Conservation (phyloP, 352 stramenopile species). For the Phytophthora capsici region DNA sequence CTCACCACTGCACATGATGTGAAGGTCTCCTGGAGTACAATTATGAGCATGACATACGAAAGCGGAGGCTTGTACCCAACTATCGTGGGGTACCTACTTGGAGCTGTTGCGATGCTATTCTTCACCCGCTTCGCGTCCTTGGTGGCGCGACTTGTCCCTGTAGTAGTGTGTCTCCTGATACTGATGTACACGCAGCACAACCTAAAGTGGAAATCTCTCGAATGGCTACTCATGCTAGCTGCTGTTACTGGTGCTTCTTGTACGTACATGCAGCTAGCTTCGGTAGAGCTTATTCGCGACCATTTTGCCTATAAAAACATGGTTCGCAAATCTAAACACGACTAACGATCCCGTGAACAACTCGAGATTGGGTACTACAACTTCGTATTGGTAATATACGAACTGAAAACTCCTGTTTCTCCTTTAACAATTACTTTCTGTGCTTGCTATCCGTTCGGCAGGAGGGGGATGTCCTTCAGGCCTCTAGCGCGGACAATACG, state of each 20-base stretch:
- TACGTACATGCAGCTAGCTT: conserved; percentile 63
- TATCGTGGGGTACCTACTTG: conserved; percentile 60
- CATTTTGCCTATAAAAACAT: conserved; percentile 39
- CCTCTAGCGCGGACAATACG: conserved; percentile 44
- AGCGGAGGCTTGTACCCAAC: conserved; percentile 66
- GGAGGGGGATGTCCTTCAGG: conserved; percentile 10
- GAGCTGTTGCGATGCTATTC: conserved; percentile 47
- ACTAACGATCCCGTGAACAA: conserved; percentile 42
- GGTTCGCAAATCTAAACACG: conserved; percentile 18
- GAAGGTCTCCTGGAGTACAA: conserved; percentile 51
- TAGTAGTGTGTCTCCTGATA: conserved; percentile 27
- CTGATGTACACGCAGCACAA: conserved; percentile 33
- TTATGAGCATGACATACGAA: conserved; percentile 59
- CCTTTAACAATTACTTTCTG: background rate
- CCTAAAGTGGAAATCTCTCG: conserved; percentile 28
- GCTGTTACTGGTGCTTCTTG: conserved; percentile 53
- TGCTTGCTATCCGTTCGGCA: background rate
- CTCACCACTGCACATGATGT: background rate
- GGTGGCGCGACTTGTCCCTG: conserved; percentile 28
- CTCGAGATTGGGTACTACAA: background rate
- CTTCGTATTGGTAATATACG: conserved; percentile 14
- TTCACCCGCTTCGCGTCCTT: conserved; percentile 31
- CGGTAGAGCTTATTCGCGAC: conserved; percentile 60
- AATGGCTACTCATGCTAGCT: conserved; percentile 49
- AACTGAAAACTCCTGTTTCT: conserved; percentile 7